phyloP scores from a whole-genome alignment of 2,329 filamentous ascomycete genomes.

The Paramyrothecium sp. region DNA sequence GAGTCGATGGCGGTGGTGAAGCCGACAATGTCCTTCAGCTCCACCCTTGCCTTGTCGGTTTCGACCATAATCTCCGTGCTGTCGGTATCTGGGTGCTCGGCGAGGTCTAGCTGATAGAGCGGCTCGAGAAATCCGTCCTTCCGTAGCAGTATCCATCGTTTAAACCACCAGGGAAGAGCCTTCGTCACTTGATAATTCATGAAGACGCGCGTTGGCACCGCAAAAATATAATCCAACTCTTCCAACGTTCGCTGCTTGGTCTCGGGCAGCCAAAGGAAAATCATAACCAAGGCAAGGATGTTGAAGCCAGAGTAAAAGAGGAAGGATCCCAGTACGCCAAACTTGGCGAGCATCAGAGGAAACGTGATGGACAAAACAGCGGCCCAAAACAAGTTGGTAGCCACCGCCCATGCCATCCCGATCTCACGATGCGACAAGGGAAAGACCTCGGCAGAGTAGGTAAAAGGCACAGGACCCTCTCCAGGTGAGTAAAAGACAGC shows the following conservation, averaged over 20 bases:
- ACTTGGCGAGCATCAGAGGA: slow-evolving; percentile 49
- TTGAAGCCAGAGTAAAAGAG: slow-evolving; percentile 56
- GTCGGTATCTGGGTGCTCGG: slow-evolving; percentile 27
- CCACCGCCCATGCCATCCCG: slow-evolving; percentile 69
- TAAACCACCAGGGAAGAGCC: slow-evolving; percentile 60
- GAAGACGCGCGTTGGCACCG: slow-evolving; percentile 57
- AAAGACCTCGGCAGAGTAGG: slow-evolving; percentile 69
- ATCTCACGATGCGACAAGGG: slow-evolving; percentile 69
- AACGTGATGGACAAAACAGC: slow-evolving; percentile 63
- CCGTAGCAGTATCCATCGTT: slow-evolving; percentile 52
- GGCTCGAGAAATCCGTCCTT: slow-evolving; percentile 39
- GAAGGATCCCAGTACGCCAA: slow-evolving; percentile 49
- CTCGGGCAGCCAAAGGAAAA: slow-evolving; percentile 57
- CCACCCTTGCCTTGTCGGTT: slow-evolving; percentile 36
- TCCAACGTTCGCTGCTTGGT: slow-evolving; percentile 56
- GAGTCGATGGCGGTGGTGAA: slow-evolving; percentile 20
- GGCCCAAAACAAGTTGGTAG: slow-evolving; percentile 62
- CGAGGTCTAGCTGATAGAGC: slow-evolving; percentile 39
- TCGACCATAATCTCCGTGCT: slow-evolving; percentile 28
- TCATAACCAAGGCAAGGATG: slow-evolving; percentile 51
- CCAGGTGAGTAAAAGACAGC: slow-evolving; percentile 49
- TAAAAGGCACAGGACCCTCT: slow-evolving; percentile 67
- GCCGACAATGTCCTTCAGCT: slow-evolving; percentile 34
- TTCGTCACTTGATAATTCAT: slow-evolving; percentile 56
- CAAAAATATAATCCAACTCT: slow-evolving; percentile 60